Evolutionary conservation across 441 rosid genomes (phyloP).

Genomic region (Pelargonium cotyledonis): DNA sequence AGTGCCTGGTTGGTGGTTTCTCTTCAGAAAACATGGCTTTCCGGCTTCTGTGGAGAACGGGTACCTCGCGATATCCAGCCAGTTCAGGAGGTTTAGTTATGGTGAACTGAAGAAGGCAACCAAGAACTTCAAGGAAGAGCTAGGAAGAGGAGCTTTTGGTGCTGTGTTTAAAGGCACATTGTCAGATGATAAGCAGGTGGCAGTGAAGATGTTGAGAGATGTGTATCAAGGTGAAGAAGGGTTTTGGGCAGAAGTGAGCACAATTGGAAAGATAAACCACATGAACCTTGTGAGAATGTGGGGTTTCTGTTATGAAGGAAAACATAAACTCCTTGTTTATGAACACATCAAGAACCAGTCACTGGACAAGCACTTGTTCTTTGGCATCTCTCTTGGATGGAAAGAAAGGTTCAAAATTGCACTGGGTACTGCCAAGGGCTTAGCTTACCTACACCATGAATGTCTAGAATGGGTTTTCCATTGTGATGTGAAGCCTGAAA

Average conservation of each 20-base stretch:
- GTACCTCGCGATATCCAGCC: not conserved
- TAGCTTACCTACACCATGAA: too few relatives aligned
- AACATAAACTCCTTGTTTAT: not conserved
- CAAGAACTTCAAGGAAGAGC: not conserved
- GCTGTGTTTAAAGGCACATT: not conserved
- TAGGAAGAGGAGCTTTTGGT: not conserved
- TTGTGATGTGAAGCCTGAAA: too few relatives aligned
- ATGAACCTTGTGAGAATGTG: not conserved
- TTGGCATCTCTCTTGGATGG: too few relatives aligned
- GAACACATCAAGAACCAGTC: too few relatives aligned
- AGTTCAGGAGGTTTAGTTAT: not conserved
- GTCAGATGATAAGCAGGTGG: not conserved
- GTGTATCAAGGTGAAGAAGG: not conserved
- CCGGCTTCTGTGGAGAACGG: constrained; percentile 22
- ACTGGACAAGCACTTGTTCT: too few relatives aligned
- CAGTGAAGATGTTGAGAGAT: not conserved
- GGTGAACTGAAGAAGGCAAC: not conserved
- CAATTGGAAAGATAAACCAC: not conserved
- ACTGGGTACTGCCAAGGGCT: too few relatives aligned
- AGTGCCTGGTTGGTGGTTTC: constrained; percentile 28
- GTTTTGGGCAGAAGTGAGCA: not conserved
- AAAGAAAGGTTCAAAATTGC: too few relatives aligned
- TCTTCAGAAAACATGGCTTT: constrained; percentile 18
- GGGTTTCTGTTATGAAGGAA: not conserved
- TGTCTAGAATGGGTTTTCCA: too few relatives aligned